phyloP scores from a whole-genome alignment of 1,284 basidiomycete genomes.

The Uromyces viciae-fabae region DNA sequence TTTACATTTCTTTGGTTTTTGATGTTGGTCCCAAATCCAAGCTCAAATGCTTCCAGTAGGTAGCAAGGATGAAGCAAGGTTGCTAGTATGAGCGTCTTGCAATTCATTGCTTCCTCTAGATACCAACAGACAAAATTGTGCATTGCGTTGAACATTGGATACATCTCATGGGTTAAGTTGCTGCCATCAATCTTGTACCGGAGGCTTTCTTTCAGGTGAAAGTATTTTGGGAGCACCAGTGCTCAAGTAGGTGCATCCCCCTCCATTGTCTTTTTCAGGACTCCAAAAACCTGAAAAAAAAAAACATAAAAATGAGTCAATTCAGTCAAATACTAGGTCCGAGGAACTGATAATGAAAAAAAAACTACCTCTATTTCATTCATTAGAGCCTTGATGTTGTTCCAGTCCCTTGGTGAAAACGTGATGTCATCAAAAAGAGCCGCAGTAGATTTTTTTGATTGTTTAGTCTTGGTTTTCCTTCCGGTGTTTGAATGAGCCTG shows the following conservation, averaged over 20 bases:
- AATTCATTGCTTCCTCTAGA: background rate
- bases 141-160: constrained; percentile 9
- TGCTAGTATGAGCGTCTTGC: background rate
- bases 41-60: background rate
- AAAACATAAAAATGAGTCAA: no score
- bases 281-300: no score
- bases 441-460: no score
- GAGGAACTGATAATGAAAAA: no score
- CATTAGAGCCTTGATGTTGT: background rate
- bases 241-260: background rate
- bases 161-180: background rate
- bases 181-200: background rate
- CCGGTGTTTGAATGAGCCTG: background rate
- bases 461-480: no score
- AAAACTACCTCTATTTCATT: background rate
- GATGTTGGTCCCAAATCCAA: background rate
- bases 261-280: no score
- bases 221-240: background rate
- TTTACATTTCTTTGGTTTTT: background rate
- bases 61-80: background rate
- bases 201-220: background rate
- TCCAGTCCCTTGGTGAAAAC: no score
- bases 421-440: no score
- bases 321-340: no score
- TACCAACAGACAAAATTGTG: background rate